Evolutionary conservation across 1,284 basidiomycete species (phyloP).

Genomic region (Heterobasidion irregulare): DNA sequence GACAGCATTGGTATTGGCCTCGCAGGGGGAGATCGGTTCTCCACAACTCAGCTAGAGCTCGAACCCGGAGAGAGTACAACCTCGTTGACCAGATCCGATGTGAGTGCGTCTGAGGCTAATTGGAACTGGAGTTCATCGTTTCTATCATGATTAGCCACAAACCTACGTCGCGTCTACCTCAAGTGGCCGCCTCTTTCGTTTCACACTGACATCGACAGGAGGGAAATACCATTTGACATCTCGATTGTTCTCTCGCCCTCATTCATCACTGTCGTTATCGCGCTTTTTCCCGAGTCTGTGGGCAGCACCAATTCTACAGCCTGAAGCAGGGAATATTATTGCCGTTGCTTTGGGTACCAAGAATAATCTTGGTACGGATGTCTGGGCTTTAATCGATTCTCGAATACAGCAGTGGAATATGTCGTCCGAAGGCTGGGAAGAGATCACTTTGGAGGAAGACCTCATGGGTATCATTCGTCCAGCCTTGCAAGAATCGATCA

Average conservation of each 20-base stretch:
- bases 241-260: conserved; percentile 51
- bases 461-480: conserved; percentile 32
- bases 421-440: conserved; percentile 59
- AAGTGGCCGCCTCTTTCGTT: conserved; percentile 53
- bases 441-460: conserved; percentile 46
- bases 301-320: conserved; percentile 24
- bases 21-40: conserved; percentile 69
- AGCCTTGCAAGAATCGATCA: conserved; percentile 36
- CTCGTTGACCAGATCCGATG: conserved; percentile 54
- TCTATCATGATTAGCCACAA: conserved; percentile 36
- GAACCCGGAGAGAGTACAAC: conserved; percentile 53
- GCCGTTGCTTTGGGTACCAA: conserved; percentile 44
- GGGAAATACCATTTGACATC: conserved; percentile 55
- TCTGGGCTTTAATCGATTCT: conserved; percentile 63
- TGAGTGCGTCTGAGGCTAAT: conserved; percentile 23
- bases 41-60: conserved; percentile 42
- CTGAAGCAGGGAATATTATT: conserved; percentile 47
- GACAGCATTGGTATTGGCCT: conserved; percentile 74
- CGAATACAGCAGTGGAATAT: conserved; percentile 62
- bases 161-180: conserved; percentile 64
- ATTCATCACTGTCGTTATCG: conserved; percentile 42
- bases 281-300: conserved; percentile 52
- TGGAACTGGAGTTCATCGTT: background rate
- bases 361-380: conserved; percentile 33
- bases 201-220: conserved; percentile 55